Conservation (phyloP, 805 yeast genomes). For the Saccharomycopsis fermentans region DNA sequence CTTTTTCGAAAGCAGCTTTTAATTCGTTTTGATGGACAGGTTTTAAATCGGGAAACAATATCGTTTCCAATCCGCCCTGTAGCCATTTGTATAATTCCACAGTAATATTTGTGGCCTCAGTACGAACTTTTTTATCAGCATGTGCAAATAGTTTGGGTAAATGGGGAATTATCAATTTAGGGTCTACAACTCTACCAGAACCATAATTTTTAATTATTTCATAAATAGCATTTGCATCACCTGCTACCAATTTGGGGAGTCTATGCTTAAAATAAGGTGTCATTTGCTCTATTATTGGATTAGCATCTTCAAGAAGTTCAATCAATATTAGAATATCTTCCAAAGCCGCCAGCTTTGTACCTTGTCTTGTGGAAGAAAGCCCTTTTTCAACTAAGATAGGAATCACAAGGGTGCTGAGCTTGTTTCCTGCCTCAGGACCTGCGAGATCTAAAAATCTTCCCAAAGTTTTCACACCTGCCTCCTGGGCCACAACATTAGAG, state of each 20-base stretch:
- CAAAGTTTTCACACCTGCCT: constrained; percentile 56
- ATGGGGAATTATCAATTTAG: constrained; percentile 44
- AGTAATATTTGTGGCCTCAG: constrained; percentile 60
- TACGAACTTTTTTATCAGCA: constrained; percentile 79
- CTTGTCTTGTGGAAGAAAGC: constrained; percentile 60
- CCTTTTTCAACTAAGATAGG: constrained; percentile 71
- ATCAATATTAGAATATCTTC: constrained; percentile 54
- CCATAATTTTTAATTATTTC: constrained; percentile 56
- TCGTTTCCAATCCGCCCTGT: constrained; percentile 49
- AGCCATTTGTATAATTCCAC: constrained; percentile 67
- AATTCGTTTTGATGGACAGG: constrained; percentile 89
- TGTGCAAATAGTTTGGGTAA: constrained; percentile 70
- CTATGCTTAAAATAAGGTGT: constrained; percentile 51
- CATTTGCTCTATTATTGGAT: constrained; percentile 55
- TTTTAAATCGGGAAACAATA: constrained; percentile 62
- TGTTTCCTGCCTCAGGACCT: constrained; percentile 33
- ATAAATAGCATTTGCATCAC: constrained; percentile 45
- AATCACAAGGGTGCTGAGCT: constrained; percentile 34
- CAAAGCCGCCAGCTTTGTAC: constrained; percentile 55
- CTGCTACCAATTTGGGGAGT: constrained; percentile 71
- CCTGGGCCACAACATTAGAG: constrained; percentile 86
- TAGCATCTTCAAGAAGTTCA: constrained; percentile 52
- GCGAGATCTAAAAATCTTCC: constrained; percentile 47
- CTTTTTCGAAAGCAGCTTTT: constrained; percentile 51
- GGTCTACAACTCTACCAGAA: constrained; percentile 41